Conservation (phyloP, 345 rosid species). For the Populus euphratica region DNA sequence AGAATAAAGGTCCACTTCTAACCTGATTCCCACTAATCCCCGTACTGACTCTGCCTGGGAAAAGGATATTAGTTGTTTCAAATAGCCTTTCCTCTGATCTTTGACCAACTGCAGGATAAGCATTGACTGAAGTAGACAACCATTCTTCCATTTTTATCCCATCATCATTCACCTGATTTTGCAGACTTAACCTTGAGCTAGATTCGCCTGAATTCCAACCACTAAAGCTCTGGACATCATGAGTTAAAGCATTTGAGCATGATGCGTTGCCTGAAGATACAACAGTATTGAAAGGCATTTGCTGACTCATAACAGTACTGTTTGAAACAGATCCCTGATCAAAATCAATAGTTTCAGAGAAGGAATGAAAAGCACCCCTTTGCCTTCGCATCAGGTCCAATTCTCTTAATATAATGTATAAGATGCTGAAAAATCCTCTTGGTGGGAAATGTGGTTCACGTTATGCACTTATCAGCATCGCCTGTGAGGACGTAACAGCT, state of each 20-base stretch:
- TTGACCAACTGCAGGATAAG: slow-evolving; percentile 32
- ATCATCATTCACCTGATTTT: slow-evolving; percentile 43
- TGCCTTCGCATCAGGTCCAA: slow-evolving; percentile 63
- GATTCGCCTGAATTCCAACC: slow-evolving; percentile 68
- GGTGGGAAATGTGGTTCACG: neutral
- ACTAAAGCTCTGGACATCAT: slow-evolving; percentile 39
- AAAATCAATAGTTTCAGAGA: slow-evolving; percentile 47
- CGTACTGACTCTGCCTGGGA: slow-evolving; percentile 31
- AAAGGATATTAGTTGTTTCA: slow-evolving; percentile 32
- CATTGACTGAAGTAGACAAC: slow-evolving; percentile 38
- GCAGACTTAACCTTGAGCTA: slow-evolving; percentile 41
- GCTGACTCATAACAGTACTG: slow-evolving; percentile 36
- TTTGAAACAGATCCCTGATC: slow-evolving; percentile 49
- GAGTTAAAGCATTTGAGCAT: slow-evolving; percentile 35
- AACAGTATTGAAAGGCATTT: slow-evolving; percentile 32
- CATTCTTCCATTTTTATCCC: slow-evolving; percentile 47
- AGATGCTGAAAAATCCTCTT: slow-evolving; percentile 14
- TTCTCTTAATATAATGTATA: slow-evolving; percentile 23
- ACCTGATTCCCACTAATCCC: slow-evolving; percentile 37
- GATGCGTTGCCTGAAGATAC: slow-evolving; percentile 40
- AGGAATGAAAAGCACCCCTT: slow-evolving; percentile 40
- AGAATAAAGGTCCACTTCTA: slow-evolving; percentile 41
- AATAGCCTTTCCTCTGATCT: slow-evolving; percentile 50
- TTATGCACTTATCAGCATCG: slow-evolving; percentile 10
- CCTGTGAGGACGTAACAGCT: slow-evolving; percentile 5